These are phyloP conservation scores for Cavenderia fasciculata DNA, from an alignment of 78 protist species.

Conservation along the genomic window DNA sequence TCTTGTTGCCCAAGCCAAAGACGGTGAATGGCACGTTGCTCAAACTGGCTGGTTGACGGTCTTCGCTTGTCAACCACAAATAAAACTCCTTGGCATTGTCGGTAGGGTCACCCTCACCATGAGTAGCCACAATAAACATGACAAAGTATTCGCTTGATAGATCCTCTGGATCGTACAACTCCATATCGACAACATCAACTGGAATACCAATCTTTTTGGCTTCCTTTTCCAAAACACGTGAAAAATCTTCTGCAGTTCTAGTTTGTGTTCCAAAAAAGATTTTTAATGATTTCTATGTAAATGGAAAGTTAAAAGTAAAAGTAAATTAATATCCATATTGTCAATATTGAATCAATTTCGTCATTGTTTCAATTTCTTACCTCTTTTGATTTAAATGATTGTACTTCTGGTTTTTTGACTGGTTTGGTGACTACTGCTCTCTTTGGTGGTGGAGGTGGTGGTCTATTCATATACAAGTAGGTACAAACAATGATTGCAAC, in stretches of 20 bases:
- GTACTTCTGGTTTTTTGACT: background rate
- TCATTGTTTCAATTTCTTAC: background rate
- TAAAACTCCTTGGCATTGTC: conserved; percentile 89
- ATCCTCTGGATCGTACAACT: conserved; percentile 43
- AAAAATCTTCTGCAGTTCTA: conserved; percentile 92
- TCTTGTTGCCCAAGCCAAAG: conserved; percentile 95
- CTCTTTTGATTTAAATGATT: background rate
- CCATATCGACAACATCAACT: conserved; percentile 79
- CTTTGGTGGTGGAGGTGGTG: conserved; percentile 67
- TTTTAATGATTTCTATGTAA: conserved; percentile 1
- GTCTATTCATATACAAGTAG: conserved; percentile 59
- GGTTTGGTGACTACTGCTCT: background rate
- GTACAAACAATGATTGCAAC: conserved; percentile 60
- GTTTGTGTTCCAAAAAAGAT: conserved; percentile 92
- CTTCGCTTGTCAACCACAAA: conserved; percentile 56
- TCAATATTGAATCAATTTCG: too few species aligned
- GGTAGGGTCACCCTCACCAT: conserved; percentile 96
- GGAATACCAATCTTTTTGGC: conserved; percentile 76
- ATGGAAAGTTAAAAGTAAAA: background rate
- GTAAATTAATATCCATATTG: too few species aligned
- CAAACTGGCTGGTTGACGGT: conserved; percentile 13
- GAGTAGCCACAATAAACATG: conserved; percentile 88
- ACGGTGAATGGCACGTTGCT: conserved; percentile 69
- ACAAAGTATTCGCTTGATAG: conserved; percentile 13
- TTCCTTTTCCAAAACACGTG: conserved; percentile 77